A percentile compares a stretch with the other conserved stretches of the same genome.
phyloP scores from a whole-genome alignment of 345 rosid genomes.

The Pugionium cornutum region DNA sequence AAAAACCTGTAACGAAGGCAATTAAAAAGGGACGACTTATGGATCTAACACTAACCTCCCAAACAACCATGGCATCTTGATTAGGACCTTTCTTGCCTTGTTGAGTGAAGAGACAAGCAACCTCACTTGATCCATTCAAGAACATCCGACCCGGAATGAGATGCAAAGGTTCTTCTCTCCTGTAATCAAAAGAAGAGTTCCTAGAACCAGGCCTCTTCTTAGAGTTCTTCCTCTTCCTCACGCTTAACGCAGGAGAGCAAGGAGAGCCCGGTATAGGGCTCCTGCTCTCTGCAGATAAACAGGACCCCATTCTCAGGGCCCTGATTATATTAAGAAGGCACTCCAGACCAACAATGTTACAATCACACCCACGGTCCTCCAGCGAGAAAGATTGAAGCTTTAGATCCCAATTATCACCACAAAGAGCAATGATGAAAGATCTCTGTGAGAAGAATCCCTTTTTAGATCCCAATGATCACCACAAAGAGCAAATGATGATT shows the following conservation, averaged over 20 bases:
- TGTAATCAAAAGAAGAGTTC: conserved; percentile 60
- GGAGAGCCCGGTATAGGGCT: conserved; percentile 88
- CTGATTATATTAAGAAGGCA: conserved; percentile 88
- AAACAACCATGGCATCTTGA: conserved; percentile 98
- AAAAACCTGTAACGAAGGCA: neutral
- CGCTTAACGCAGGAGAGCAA: conserved; percentile 59
- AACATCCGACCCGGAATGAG: conserved; percentile 78
- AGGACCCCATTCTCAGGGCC: conserved; percentile 99
- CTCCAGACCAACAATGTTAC: conserved; percentile 83
- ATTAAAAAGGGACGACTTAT: neutral
- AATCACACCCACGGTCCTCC: conserved; percentile 57
- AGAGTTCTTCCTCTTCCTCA: conserved; percentile 68
- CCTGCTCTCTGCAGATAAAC: conserved; percentile 93
- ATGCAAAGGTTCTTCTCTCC: conserved; percentile 70
- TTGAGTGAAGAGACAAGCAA: conserved; percentile 81
- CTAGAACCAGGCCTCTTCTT: conserved; percentile 59
- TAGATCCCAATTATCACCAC: conserved; percentile 34
- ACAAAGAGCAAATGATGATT: conserved; percentile 28
- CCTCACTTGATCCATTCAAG: conserved; percentile 78
- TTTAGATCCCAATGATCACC: conserved; percentile 22
- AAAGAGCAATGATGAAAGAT: conserved; percentile 31
- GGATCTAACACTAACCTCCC: conserved; percentile 72
- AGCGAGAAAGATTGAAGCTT: conserved; percentile 70
- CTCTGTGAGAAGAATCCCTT: conserved; percentile 8
- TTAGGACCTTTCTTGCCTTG: conserved; percentile 99